Conservation (phyloP, 2,329 filamentous ascomycete genomes). For the Fusarium albosuccineum region DNA sequence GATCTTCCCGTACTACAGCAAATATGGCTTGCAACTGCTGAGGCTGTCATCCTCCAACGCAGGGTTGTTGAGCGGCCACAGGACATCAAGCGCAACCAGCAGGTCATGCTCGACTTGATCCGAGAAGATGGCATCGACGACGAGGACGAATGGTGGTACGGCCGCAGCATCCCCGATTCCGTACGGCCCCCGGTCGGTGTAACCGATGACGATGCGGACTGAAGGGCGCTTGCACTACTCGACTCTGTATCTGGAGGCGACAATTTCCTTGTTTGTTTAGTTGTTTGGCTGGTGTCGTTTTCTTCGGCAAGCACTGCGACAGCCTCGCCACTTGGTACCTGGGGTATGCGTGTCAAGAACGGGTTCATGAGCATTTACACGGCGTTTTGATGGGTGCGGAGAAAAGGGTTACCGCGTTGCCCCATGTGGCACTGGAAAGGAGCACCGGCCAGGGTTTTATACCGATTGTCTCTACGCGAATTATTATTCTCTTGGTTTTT, state of each 20-base stretch:
- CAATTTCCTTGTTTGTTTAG: slow-evolving; percentile 31
- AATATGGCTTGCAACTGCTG: slow-evolving; percentile 73
- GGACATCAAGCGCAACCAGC: slow-evolving; percentile 73
- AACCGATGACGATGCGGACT: slow-evolving; percentile 65
- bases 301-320: slow-evolving; percentile 28
- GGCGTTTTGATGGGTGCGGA: slow-evolving; percentile 45
- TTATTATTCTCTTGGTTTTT: slow-evolving; percentile 29
- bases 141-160: slow-evolving; percentile 74
- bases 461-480: slow-evolving; percentile 41
- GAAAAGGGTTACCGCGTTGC: slow-evolving; percentile 38
- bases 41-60: slow-evolving; percentile 71
- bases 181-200: slow-evolving; percentile 63
- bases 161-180: slow-evolving; percentile 65
- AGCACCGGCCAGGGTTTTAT: slow-evolving; percentile 40
- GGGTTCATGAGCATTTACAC: slow-evolving; percentile 49
- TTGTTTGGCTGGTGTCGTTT: slow-evolving; percentile 30
- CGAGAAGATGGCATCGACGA: slow-evolving; percentile 70
- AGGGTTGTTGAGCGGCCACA: slow-evolving; percentile 68
- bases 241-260: slow-evolving; percentile 2
- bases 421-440: slow-evolving; percentile 35
- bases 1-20: slow-evolving; percentile 71
- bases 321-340: slow-evolving; percentile 27
- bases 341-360: slow-evolving; percentile 42
- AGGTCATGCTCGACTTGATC: slow-evolving; percentile 74
- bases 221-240: slow-evolving; percentile 30